Base-by-base conservation (phyloP, 1,284 basidiomycete genomes). In the Prillingera fragicola region DNA sequence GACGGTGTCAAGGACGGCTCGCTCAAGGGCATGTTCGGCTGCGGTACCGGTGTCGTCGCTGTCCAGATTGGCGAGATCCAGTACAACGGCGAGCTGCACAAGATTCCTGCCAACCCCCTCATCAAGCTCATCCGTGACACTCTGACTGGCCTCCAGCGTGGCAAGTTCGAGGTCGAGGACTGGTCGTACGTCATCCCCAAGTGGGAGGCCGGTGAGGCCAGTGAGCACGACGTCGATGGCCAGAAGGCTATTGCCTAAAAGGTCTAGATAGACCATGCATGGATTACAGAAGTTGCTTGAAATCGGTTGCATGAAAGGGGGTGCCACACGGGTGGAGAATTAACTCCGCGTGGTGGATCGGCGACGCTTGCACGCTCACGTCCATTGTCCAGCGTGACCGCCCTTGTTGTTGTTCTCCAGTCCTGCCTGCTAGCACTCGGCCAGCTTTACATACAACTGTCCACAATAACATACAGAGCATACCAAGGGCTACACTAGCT, bases 1-100 rank as follows among this genome's bases (percentile, higher is more conserved):
- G 41, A 52, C 19, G 49, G 57, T 14, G 35, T 55, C 23, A 50
- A 57, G 43, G 65, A 67, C 48, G 63, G 65, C 12, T 49, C 62
- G 21, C 45, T 70, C 41, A 64, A 62, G 44, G 65, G 62, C 60
- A 10, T 65, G 63, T 43, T 43, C 34, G 41, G 41, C 25, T 46
- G 48, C 21, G 63, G 65, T 17, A 70, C 67, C 4, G 67, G 65
- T 21, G 66, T 68, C 15, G 67, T 67, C 12, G 60, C 65, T 15
- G 60, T 63, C 8, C 48, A 52, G n/a, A 54, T 70, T 33, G 49
- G 54, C 19, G 49, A 56, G 37, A 62, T 70, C 50, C 48, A 50
- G 33, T 68, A 63, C 50, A 27, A 63, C 35, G 48, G 38, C 23
- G 18, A 58, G 33, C 41, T 54, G 10, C 53, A 60, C 56, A 36